phyloP scores from a whole-genome alignment of 208 protist species.

The Leishmania guyanensis region DNA sequence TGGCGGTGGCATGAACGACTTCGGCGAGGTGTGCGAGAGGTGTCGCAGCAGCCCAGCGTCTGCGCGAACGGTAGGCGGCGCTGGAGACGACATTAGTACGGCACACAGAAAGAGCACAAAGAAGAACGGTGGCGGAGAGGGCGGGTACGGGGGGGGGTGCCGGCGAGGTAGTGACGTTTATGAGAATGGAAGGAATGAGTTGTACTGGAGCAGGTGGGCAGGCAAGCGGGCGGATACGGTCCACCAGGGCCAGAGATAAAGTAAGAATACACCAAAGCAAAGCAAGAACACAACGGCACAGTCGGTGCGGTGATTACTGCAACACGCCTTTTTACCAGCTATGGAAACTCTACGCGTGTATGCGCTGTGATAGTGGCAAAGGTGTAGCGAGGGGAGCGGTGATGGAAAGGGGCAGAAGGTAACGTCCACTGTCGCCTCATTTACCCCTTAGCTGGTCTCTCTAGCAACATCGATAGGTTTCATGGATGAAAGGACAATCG shows the following conservation, averaged over 20 bases:
- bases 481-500: not conserved
- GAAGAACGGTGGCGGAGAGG: not conserved
- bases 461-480: not conserved
- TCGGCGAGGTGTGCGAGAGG: not conserved
- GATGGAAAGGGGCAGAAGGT: not conserved
- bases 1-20: not conserved
- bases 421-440: not conserved
- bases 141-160: not conserved
- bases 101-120: not conserved
- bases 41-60: constrained; percentile 11
- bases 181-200: not conserved
- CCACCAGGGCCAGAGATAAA: not conserved
- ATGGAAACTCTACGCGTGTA: not conserved
- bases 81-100: constrained; percentile 15
- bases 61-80: constrained; percentile 17
- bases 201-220: not conserved
- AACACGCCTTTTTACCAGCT: not conserved
- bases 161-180: not conserved
- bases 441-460: not conserved
- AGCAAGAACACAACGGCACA: not conserved
- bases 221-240: not conserved
- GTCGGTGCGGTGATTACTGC: not conserved
- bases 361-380: not conserved
- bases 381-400: not conserved
- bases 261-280: not conserved